Conservation (phyloP, 2,329 filamentous ascomycete genomes). For the Fusarium ambrosium region DNA sequence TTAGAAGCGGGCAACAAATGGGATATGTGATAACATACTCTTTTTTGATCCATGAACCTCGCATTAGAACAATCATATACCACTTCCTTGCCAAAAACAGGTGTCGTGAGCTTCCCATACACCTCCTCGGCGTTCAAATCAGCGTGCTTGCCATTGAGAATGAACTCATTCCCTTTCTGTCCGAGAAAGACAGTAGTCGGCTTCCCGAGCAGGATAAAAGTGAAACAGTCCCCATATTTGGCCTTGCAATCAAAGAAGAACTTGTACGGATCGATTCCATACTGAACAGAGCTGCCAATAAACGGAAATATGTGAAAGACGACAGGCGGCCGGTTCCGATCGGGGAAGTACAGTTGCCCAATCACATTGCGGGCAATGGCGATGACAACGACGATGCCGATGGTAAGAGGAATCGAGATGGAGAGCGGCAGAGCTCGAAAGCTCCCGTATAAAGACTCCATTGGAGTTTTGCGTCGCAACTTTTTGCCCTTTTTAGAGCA, state of each 20-base stretch:
- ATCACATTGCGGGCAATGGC: constrained; percentile 82
- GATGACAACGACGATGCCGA: constrained; percentile 60
- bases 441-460: constrained; percentile 10
- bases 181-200: constrained; percentile 89
- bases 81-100: constrained; percentile 84
- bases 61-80: constrained; percentile 92
- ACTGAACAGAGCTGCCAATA: constrained; percentile 90
- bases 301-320: constrained; percentile 87
- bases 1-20: neutral
- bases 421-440: constrained; percentile 19
- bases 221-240: constrained; percentile 92
- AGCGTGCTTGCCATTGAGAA: constrained; percentile 88
- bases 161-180: constrained; percentile 87
- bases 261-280: constrained; percentile 91
- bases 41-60: constrained; percentile 96
- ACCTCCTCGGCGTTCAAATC: constrained; percentile 93
- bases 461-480: neutral
- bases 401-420: constrained; percentile 53
- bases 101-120: constrained; percentile 80
- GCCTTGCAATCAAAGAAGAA: constrained; percentile 83
- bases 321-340: constrained; percentile 82
- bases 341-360: constrained; percentile 82
- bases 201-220: constrained; percentile 87
- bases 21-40: constrained; percentile 65
- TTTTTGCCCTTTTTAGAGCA: neutral